A percentile compares a stretch with the other conserved stretches of the same genome.
These are phyloP conservation scores for Cubamyces sp. DNA, from an alignment of 768 basidiomycete species.

Conservation along the genomic window DNA sequence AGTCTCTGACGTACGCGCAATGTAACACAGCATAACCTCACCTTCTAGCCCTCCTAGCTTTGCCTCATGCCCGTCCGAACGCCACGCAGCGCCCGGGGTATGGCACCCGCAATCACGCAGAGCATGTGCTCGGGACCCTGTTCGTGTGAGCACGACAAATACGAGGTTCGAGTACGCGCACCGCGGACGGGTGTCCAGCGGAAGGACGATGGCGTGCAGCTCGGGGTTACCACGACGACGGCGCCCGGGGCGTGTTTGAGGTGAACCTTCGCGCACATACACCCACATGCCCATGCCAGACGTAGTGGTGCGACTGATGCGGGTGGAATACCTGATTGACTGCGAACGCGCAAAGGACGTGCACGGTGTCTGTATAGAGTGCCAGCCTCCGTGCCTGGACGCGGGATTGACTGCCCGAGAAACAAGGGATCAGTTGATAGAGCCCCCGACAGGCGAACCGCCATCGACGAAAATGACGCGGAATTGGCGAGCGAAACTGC, in stretches of 20 bases:
- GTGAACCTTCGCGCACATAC: background rate
- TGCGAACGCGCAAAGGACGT: too few relatives aligned
- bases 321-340: background rate
- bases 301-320: background rate
- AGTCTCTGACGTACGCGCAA: too few relatives aligned
- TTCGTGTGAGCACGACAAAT: background rate
- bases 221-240: background rate
- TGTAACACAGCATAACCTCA: background rate
- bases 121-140: background rate
- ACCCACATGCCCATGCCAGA: background rate
- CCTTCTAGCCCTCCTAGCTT: background rate
- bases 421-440: too few relatives aligned
- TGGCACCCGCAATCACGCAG: background rate
- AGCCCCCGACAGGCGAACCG: too few relatives aligned
- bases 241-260: background rate
- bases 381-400: background rate
- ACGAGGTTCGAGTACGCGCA: too few relatives aligned
- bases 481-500: too few relatives aligned
- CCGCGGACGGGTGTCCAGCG: background rate
- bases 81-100: background rate
- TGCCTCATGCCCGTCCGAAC: constrained; percentile 2
- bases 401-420: too few relatives aligned
- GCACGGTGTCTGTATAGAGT: background rate
- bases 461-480: too few relatives aligned
- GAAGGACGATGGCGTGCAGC: background rate